These are phyloP conservation scores for Zea mays DNA, from an alignment of 176 grass and related monocot genomes.

Conservation along the genomic window Zm-B73-REFERENCE-NAM-5.0 NC_050103.1:174312501-174313000, in stretches of 20 bases:
- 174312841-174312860: constrained; percentile 23
- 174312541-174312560: constrained; percentile 98
- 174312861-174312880: constrained; percentile 34
- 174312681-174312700: constrained; percentile 61
- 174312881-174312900: constrained; percentile 29
- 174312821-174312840: constrained; percentile 70
- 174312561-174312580: constrained; percentile 89
- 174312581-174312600: constrained; percentile 88
- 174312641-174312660: constrained; percentile 70
- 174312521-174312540: constrained; percentile 72
- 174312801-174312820: constrained; percentile 86
- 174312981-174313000: constrained; percentile 57
- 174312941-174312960: constrained; percentile 69
- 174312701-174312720: constrained; percentile 86
- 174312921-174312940: constrained; percentile 74
- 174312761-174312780: constrained; percentile 98
- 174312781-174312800: constrained; percentile 87
- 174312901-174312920: constrained; percentile 45
- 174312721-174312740: constrained; percentile 77
- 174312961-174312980: constrained; percentile 66
- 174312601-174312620: constrained; percentile 71
- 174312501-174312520: constrained; percentile 98
- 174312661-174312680: constrained; percentile 60
- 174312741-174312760: constrained; percentile 96
- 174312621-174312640: constrained; percentile 77